Conservation (phyloP, 78 protist genomes). For the Dictyostelium firmibasis region DNA sequence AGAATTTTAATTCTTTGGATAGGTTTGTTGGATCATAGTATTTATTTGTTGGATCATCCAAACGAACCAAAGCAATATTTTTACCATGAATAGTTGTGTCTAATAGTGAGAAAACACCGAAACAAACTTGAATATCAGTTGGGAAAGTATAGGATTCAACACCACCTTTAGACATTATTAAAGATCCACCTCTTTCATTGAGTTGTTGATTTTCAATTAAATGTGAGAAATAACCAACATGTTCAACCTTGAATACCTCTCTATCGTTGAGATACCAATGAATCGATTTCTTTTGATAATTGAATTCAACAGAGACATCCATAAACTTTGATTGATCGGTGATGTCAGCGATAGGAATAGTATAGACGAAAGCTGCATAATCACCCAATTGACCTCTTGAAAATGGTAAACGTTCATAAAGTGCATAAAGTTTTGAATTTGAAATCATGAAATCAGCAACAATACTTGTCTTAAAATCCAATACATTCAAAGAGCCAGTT, state of each 20-base stretch:
- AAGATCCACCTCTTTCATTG: background rate
- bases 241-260: background rate
- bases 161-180: constrained; percentile 20
- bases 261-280: background rate
- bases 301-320: background rate
- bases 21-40: background rate
- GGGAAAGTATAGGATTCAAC: background rate
- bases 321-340: background rate
- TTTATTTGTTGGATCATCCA: background rate
- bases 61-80: background rate
- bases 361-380: constrained; percentile 1
- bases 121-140: background rate
- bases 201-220: background rate
- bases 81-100: background rate
- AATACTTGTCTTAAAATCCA: constrained; percentile 21
- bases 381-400: background rate
- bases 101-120: background rate
- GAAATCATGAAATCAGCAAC: constrained; percentile 15
- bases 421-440: background rate
- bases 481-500: background rate
- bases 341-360: background rate
- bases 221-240: background rate
- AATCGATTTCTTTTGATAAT: background rate
- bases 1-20: background rate
- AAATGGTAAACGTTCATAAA: constrained; percentile 41